phyloP scores from a whole-genome alignment of 1,284 basidiomycete species.

The Fistulina hepatica region DNA sequence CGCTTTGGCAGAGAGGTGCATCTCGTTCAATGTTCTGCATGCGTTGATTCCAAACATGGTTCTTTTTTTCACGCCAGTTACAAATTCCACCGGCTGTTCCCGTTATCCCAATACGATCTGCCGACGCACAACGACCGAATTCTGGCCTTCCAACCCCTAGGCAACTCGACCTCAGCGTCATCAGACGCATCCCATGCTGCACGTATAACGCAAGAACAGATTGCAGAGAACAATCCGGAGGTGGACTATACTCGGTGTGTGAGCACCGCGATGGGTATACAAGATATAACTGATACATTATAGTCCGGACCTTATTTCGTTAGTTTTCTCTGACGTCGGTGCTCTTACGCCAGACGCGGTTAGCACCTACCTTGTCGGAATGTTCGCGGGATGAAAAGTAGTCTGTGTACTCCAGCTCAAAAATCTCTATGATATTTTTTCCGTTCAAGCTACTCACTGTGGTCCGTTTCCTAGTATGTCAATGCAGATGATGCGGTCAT shows the following conservation, averaged over 20 bases:
- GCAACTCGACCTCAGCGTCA: conserved; percentile 13
- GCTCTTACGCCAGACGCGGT: conserved; percentile 87
- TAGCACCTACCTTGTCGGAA: conserved; percentile 82
- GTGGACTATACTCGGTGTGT: conserved; percentile 73
- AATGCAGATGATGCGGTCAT: too few species aligned
- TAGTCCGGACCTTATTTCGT: conserved; percentile 78
- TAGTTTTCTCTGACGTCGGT: conserved; percentile 88
- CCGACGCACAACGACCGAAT: conserved; percentile 71
- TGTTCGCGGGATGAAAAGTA: conserved; percentile 65
- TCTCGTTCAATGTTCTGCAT: conserved; percentile 13
- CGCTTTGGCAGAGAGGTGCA: conserved; percentile 85
- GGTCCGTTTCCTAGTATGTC: too few species aligned
- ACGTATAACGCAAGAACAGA: conserved; percentile 62
- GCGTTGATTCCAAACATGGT: too few species aligned
- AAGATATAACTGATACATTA: conserved; percentile 8
- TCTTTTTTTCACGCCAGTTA: too few species aligned
- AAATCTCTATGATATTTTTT: too few species aligned
- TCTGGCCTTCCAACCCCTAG: conserved; percentile 32
- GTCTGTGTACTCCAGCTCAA: too few species aligned
- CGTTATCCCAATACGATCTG: conserved; percentile 92
- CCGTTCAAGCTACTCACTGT: too few species aligned
- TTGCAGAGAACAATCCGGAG: conserved; percentile 69
- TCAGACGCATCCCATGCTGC: conserved; percentile 16
- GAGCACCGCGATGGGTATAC: not conserved
- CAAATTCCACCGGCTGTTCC: conserved; percentile 96